Percentiles rank a stretch among this genome's conserved stretches.
phyloP scores from a whole-genome alignment of 2,329 filamentous ascomycete genomes.

The Mycosphaerelloides madeirae region DNA sequence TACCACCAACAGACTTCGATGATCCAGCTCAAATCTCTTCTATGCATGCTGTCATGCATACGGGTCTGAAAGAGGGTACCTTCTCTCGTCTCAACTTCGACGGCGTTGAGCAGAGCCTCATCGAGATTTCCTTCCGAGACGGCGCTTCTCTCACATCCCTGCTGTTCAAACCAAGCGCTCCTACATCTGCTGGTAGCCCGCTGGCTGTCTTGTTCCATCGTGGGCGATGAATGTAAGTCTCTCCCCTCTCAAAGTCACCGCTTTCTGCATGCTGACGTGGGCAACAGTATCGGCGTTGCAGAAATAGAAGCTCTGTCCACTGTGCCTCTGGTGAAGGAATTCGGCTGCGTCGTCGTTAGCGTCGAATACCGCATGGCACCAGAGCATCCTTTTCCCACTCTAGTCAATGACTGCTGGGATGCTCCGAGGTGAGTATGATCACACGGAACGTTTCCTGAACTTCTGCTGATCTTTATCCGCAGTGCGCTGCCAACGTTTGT shows the following conservation, averaged over 20 bases:
- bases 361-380: slow-evolving; percentile 46
- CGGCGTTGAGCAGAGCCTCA: background rate
- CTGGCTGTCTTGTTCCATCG: background rate
- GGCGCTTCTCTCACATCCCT: background rate
- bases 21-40: no score
- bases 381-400: slow-evolving; percentile 44
- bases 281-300: background rate
- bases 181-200: background rate
- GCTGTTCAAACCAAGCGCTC: background rate
- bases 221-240: no score
- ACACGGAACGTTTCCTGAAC: background rate
- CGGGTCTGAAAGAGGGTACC: background rate
- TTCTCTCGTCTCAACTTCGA: background rate
- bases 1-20: no score
- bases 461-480: slow-evolving; percentile 27
- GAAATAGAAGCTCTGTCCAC: background rate
- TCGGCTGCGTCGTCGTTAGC: slow-evolving; percentile 41
- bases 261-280: no score
- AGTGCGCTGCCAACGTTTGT: slow-evolving; percentile 27
- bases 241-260: no score
- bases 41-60: no score
- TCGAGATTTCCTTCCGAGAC: background rate
- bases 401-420: slow-evolving; percentile 44
- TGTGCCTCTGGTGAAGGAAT: slow-evolving; percentile 17
- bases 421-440: slow-evolving; percentile 40